These are phyloP conservation scores for Anisodus tanguticus DNA, from an alignment of 257 asterid genomes.

Conservation along the genomic window DNA sequence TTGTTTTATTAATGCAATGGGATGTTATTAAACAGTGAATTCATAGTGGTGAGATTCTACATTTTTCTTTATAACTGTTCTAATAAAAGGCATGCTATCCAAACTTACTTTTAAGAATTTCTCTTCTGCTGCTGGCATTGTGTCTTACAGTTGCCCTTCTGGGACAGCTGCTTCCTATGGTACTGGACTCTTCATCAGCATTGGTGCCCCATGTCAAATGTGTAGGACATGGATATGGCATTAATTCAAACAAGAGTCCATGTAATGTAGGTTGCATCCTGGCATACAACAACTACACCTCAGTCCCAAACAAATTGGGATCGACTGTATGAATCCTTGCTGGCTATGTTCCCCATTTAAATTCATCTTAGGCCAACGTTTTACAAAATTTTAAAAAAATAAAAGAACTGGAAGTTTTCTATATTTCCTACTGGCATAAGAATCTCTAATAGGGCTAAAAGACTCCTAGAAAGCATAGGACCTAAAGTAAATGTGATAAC, in stretches of 20 bases:
- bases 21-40: background rate
- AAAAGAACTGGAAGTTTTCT: background rate
- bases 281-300: background rate
- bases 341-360: background rate
- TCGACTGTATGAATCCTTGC: background rate
- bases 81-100: background rate
- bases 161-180: background rate
- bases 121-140: background rate
- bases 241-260: background rate
- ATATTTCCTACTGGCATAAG: background rate
- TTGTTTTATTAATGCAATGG: constrained; percentile 1
- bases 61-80: background rate
- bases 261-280: background rate
- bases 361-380: background rate
- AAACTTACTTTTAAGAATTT: background rate
- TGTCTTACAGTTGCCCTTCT: background rate
- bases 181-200: background rate
- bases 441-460: background rate
- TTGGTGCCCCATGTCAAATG: background rate
- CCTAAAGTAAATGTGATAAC: background rate
- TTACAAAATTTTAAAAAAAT: background rate
- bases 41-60: background rate
- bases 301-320: background rate
- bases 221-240: background rate
- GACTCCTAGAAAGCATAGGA: background rate